Conservation (phyloP, 257 asterid genomes). For the Petunia axillaris region DNA sequence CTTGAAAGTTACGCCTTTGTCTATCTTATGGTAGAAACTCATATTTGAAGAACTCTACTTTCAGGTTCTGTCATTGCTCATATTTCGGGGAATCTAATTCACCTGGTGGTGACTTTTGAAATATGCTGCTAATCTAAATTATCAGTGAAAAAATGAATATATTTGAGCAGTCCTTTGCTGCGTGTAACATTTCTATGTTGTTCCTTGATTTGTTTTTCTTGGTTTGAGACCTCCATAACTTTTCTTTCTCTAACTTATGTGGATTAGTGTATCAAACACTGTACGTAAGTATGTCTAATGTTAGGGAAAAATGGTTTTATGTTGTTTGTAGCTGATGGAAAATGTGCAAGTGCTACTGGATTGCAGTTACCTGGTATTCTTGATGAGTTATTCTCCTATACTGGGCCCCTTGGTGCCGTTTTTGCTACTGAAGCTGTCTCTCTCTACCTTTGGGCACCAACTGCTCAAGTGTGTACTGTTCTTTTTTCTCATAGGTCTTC, state of each 20-base stretch:
- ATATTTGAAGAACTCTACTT: constrained; percentile 12
- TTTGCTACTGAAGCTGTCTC: constrained; percentile 61
- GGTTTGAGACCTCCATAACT: not conserved
- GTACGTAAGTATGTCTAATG: constrained; percentile 16
- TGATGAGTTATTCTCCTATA: constrained; percentile 77
- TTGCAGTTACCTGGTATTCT: constrained; percentile 94
- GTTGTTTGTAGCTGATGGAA: constrained; percentile 57
- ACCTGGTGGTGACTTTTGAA: not conserved
- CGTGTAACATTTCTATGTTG: not conserved
- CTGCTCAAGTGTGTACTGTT: constrained; percentile 72
- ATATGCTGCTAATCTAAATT: not conserved
- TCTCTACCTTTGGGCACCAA: constrained; percentile 93
- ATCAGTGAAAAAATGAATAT: constrained; percentile 1
- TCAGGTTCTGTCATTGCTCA: not conserved
- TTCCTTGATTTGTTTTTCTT: not conserved
- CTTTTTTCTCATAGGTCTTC: not conserved
- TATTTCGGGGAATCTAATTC: constrained; percentile 1
- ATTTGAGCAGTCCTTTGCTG: not conserved
- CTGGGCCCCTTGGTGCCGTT: constrained; percentile 82
- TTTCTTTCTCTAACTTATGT: not conserved
- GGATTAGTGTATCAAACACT: not conserved
- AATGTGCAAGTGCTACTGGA: constrained; percentile 66
- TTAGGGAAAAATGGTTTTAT: constrained; percentile 13
- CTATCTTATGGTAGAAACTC: not conserved
- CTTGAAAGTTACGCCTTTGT: not conserved